phyloP scores from a whole-genome alignment of 2,329 filamentous ascomycete genomes.

The Talaromyces sp. region DNA sequence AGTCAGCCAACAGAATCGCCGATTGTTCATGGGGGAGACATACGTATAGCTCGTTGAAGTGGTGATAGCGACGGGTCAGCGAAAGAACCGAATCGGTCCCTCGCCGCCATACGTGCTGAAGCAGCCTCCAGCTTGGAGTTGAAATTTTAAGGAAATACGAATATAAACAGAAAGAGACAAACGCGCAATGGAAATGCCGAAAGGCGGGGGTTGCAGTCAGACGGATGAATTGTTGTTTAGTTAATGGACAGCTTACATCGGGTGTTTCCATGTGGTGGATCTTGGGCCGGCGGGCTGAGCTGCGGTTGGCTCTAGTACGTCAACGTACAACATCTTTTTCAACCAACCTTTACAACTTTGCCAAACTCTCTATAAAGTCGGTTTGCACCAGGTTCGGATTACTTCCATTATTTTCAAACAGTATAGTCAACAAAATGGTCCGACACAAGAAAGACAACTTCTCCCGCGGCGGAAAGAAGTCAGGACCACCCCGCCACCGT shows the following conservation, averaged over 20 bases:
- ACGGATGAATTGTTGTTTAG: conserved; percentile 1
- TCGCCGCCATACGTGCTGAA: conserved; percentile 88
- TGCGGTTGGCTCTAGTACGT: background rate
- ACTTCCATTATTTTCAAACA: too few species aligned
- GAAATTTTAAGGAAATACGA: background rate
- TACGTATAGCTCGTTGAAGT: conserved; percentile 87
- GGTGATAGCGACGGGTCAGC: conserved; percentile 76
- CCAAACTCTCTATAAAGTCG: background rate
- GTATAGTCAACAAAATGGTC: conserved; percentile 60
- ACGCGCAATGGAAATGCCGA: background rate
- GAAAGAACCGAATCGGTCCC: conserved; percentile 87
- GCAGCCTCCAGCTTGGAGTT: conserved; percentile 77
- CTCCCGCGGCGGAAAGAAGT: conserved; percentile 69
- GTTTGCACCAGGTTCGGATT: background rate
- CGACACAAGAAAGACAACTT: conserved; percentile 92
- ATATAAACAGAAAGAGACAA: background rate
- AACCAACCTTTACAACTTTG: background rate
- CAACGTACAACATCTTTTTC: background rate
- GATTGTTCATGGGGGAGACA: conserved; percentile 21
- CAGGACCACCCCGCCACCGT: conserved; percentile 57
- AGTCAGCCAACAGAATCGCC: background rate
- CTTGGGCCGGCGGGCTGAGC: conserved; percentile 7
- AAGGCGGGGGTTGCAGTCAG: background rate
- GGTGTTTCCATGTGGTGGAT: conserved; percentile 12
- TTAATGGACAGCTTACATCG: conserved; percentile 4